A percentile compares a stretch with the other conserved stretches of the same genome.
These are phyloP conservation scores for Prunus campanulata DNA, from an alignment of 306 rosid genomes.

Conservation along the genomic window DNA sequence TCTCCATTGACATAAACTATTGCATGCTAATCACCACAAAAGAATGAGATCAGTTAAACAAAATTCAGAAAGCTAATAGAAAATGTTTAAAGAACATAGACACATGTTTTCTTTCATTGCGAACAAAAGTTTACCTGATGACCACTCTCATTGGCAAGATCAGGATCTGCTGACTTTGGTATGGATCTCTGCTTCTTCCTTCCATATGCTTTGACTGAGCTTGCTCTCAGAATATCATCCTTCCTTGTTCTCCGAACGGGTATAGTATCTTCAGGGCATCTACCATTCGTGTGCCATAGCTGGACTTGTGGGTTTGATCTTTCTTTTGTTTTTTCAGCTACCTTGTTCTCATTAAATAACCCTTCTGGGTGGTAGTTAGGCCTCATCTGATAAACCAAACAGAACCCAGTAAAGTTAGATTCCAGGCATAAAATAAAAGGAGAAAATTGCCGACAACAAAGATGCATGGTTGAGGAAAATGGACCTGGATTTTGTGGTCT, in stretches of 20 bases:
- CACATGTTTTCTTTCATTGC: not conserved
- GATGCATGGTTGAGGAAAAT: constrained; percentile 19
- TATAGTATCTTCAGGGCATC: constrained; percentile 80
- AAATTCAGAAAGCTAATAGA: not conserved
- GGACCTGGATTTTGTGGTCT: constrained; percentile 94
- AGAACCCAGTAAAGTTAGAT: constrained; percentile 3
- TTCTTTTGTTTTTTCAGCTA: constrained; percentile 46
- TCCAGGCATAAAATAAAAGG: not conserved
- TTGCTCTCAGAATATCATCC: constrained; percentile 88
- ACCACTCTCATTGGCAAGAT: constrained; percentile 87
- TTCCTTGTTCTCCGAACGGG: constrained; percentile 84
- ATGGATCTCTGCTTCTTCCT: constrained; percentile 77
- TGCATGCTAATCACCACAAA: constrained; percentile 65
- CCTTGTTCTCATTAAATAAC: constrained; percentile 68
- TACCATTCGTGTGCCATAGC: constrained; percentile 81
- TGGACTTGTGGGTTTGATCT: constrained; percentile 52
- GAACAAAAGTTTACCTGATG: constrained; percentile 66
- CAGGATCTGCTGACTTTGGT: constrained; percentile 93
- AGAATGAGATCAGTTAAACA: not conserved
- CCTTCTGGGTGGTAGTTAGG: constrained; percentile 90
- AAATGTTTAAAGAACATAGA: not conserved
- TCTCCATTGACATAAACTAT: constrained; percentile 97
- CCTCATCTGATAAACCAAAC: constrained; percentile 53
- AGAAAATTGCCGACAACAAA: no score
- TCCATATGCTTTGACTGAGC: constrained; percentile 81